A percentile compares a stretch with the other conserved stretches of the same genome.
These are phyloP conservation scores for Iberis amara DNA, from an alignment of 441 rosid genomes.

Conservation along the genomic window DNA sequence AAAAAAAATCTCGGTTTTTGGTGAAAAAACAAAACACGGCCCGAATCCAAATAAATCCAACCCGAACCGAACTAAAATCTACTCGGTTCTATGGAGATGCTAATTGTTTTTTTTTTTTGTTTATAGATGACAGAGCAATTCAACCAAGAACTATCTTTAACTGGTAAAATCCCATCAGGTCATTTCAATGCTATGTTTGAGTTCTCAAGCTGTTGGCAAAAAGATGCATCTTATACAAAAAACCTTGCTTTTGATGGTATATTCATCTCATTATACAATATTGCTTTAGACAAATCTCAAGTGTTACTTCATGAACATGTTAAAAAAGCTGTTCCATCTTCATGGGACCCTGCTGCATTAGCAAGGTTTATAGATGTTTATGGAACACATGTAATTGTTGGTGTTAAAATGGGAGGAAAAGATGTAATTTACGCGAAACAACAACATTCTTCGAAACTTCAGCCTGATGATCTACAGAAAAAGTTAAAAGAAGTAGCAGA, in stretches of 20 bases:
- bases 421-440: slow-evolving; percentile 89
- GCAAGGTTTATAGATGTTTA: slow-evolving; percentile 81
- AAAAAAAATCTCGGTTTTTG: too few species aligned
- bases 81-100: too few species aligned
- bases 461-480: slow-evolving; percentile 72
- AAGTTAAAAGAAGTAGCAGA: slow-evolving; percentile 83
- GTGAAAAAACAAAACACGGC: too few species aligned
- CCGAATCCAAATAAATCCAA: too few species aligned
- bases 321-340: slow-evolving; percentile 73
- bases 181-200: slow-evolving; percentile 86
- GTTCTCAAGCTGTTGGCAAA: slow-evolving; percentile 85
- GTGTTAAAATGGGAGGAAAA: slow-evolving; percentile 95
- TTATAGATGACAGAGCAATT: slow-evolving; percentile 93
- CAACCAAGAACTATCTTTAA: slow-evolving; percentile 79
- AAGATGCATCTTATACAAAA: slow-evolving; percentile 84
- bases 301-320: slow-evolving; percentile 68
- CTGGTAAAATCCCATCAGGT: slow-evolving; percentile 95
- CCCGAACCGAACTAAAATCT: too few species aligned
- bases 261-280: slow-evolving; percentile 76
- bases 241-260: slow-evolving; percentile 92
- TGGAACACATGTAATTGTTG: slow-evolving; percentile 89
- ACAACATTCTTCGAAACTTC: slow-evolving; percentile 70
- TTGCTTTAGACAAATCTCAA: slow-evolving; percentile 83
- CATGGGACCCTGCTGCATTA: slow-evolving; percentile 93
- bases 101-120: not conserved